Percentiles rank a stretch among this genome's conserved stretches.
Evolutionary conservation across 805 yeast species (phyloP).

Genomic region (Ogataea sp.): DNA sequence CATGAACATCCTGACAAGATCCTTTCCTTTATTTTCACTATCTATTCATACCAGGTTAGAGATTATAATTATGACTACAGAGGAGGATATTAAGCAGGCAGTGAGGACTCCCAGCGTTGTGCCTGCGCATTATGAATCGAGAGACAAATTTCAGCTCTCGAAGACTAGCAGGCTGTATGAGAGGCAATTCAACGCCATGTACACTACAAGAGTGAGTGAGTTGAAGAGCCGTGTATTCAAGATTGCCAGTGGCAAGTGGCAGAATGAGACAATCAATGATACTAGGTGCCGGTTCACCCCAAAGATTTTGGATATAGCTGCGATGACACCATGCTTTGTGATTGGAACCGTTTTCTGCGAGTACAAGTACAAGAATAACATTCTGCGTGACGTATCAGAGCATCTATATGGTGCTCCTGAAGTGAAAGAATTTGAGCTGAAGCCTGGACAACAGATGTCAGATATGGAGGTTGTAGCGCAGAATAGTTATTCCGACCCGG

Average conservation of each 20-base stretch:
- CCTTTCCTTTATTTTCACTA: too few species aligned
- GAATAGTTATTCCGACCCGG: slow-evolving; percentile 45
- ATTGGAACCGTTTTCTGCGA: slow-evolving; percentile 84
- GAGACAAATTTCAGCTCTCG: slow-evolving; percentile 8
- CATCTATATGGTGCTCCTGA: slow-evolving; percentile 45
- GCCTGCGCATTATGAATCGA: slow-evolving; percentile 5
- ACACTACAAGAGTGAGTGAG: slow-evolving; percentile 40
- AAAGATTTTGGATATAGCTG: slow-evolving; percentile 55
- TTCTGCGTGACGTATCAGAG: slow-evolving; percentile 70
- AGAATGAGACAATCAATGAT: slow-evolving; percentile 31
- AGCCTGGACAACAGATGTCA: not conserved
- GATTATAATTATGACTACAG: not conserved
- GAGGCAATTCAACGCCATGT: slow-evolving; percentile 52
- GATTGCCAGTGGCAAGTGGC: slow-evolving; percentile 34
- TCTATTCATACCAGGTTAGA: too few species aligned
- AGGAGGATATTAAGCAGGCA: too few species aligned
- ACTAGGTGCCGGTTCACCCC: slow-evolving; percentile 22
- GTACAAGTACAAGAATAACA: slow-evolving; percentile 76
- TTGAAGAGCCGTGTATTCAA: slow-evolving; percentile 39
- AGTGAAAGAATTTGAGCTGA: slow-evolving; percentile 3
- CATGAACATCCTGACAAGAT: too few species aligned
- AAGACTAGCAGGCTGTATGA: slow-evolving; percentile 32
- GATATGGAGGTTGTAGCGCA: slow-evolving; percentile 22
- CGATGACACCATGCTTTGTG: slow-evolving; percentile 66
- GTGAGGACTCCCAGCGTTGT: slow-evolving; percentile 9